phyloP scores from a whole-genome alignment of 768 basidiomycete species.

The Lactifluus echinatus region DNA sequence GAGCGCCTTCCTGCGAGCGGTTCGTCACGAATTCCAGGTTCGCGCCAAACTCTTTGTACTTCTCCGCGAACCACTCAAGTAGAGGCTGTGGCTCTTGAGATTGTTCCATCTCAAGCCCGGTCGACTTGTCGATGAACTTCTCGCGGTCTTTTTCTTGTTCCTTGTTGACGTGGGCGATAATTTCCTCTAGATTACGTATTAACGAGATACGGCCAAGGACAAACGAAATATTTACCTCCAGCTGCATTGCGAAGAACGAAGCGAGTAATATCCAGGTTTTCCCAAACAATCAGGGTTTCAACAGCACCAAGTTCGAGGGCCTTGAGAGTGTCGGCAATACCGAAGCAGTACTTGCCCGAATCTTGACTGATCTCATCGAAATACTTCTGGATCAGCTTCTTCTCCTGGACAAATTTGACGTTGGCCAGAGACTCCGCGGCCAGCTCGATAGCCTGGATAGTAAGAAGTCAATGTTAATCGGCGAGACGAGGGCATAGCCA shows the following conservation, averaged over 20 bases:
- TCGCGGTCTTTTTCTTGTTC: constrained; percentile 90
- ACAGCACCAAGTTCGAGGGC: constrained; percentile 93
- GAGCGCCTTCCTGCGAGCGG: constrained; percentile 92
- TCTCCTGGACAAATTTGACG: constrained; percentile 99
- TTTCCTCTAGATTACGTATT: constrained; percentile 51
- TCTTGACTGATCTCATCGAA: constrained; percentile 99
- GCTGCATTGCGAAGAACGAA: constrained; percentile 88
- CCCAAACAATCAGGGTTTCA: constrained; percentile 98
- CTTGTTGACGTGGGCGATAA: constrained; percentile 67
- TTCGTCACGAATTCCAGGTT: constrained; percentile 95
- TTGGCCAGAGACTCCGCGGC: constrained; percentile 93
- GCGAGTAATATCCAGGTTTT: constrained; percentile 88
- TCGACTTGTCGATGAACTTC: constrained; percentile 93
- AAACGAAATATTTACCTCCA: constrained; percentile 45
- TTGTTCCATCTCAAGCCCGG: constrained; percentile 94
- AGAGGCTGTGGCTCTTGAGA: constrained; percentile 70
- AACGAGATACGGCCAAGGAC: background rate
- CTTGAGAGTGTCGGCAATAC: constrained; percentile 94
- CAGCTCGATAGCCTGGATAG: constrained; percentile 81
- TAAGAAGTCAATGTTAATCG: background rate
- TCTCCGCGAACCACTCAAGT: constrained; percentile 98
- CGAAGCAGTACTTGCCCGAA: constrained; percentile 93
- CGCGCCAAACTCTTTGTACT: constrained; percentile 97
- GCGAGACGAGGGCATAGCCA: background rate
- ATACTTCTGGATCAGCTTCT: constrained; percentile 93